Percentiles rank a stretch among this genome's conserved stretches.
phyloP scores from a whole-genome alignment of 139 green algal genomes.

The Coelastrella sp. region DNA sequence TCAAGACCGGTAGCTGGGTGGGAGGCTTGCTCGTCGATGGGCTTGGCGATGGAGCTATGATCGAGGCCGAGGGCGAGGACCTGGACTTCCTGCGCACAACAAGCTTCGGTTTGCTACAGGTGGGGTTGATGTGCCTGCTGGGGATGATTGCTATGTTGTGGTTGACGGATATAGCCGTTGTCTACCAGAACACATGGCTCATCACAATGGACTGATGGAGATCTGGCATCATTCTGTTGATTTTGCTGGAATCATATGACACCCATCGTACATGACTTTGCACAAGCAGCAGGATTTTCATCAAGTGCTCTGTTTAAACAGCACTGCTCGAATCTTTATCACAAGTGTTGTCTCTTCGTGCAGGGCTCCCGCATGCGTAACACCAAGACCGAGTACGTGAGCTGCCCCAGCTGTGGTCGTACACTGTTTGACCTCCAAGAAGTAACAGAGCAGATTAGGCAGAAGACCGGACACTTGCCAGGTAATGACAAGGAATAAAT shows the following conservation, averaged over 20 bases:
- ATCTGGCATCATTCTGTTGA: too few relatives aligned
- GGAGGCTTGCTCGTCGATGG: slow-evolving; percentile 96
- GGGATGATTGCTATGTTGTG: not conserved
- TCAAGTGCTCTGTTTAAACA: not conserved
- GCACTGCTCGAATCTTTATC: not conserved
- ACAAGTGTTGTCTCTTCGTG: not conserved
- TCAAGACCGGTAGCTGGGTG: slow-evolving; percentile 76
- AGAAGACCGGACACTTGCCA: slow-evolving; percentile 95
- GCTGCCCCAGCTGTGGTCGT: slow-evolving; percentile 96
- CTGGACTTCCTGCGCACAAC: slow-evolving; percentile 93
- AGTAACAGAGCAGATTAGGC: slow-evolving; percentile 95
- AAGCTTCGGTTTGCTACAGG: slow-evolving; percentile 96
- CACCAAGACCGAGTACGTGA: slow-evolving; percentile 99
- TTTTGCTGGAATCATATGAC: too few relatives aligned
- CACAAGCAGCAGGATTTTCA: too few relatives aligned
- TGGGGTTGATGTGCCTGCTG: slow-evolving; percentile 25
- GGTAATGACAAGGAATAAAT: slow-evolving; percentile 45
- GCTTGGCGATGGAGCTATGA: slow-evolving; percentile 93
- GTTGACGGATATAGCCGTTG: not conserved
- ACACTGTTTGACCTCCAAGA: slow-evolving; percentile 99
- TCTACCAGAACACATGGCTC: too few relatives aligned
- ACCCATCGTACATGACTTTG: too few relatives aligned
- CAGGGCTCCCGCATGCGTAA: slow-evolving; percentile 98
- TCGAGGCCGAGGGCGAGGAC: slow-evolving; percentile 85
- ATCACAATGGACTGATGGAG: too few relatives aligned